These are phyloP conservation scores for Aspergillus avenaceus DNA, from an alignment of 495 filamentous ascomycete species.

Conservation along the genomic window DNA sequence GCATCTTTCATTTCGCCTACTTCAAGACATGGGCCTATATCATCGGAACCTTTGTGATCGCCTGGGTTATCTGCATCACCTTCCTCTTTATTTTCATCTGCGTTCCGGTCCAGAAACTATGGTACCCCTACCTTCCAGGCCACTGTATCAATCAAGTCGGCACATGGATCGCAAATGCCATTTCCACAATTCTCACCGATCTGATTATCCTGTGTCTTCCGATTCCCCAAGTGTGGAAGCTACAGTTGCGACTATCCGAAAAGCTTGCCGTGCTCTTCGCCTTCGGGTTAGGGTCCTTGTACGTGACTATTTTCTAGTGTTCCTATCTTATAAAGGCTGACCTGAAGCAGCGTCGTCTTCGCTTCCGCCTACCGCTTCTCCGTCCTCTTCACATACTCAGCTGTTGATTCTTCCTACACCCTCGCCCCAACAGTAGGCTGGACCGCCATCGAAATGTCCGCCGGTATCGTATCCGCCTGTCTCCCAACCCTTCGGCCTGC, in stretches of 20 bases:
- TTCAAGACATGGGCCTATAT: slow-evolving; percentile 33
- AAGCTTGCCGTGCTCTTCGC: slow-evolving; percentile 18
- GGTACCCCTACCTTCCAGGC: slow-evolving; percentile 29
- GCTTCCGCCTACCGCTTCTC: slow-evolving; percentile 32
- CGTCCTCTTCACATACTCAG: slow-evolving; percentile 32
- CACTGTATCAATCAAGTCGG: slow-evolving; percentile 41
- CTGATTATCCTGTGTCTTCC: slow-evolving; percentile 44
- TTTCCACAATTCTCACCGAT: slow-evolving; percentile 45
- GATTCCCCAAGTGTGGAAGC: slow-evolving; percentile 35
- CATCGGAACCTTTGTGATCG: slow-evolving; percentile 33
- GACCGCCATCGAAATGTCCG: slow-evolving; percentile 43
- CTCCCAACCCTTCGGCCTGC: slow-evolving; percentile 39
- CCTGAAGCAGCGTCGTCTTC: slow-evolving; percentile 25
- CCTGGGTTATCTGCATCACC: slow-evolving; percentile 39
- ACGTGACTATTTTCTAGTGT: not conserved
- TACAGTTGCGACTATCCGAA: slow-evolving; percentile 26
- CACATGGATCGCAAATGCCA: slow-evolving; percentile 43
- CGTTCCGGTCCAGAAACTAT: slow-evolving; percentile 36
- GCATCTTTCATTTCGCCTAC: slow-evolving; percentile 34
- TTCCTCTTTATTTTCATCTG: slow-evolving; percentile 45
- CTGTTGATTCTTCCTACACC: slow-evolving; percentile 31
- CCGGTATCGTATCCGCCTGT: slow-evolving; percentile 43
- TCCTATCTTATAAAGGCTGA: not conserved
- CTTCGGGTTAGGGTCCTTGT: slow-evolving; percentile 30
- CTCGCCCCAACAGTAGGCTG: slow-evolving; percentile 39